Percentiles rank a stretch among this genome's conserved stretches.
Evolutionary conservation across 805 yeast genomes (phyloP).

Genomic region (Ogataea siamensis): DNA sequence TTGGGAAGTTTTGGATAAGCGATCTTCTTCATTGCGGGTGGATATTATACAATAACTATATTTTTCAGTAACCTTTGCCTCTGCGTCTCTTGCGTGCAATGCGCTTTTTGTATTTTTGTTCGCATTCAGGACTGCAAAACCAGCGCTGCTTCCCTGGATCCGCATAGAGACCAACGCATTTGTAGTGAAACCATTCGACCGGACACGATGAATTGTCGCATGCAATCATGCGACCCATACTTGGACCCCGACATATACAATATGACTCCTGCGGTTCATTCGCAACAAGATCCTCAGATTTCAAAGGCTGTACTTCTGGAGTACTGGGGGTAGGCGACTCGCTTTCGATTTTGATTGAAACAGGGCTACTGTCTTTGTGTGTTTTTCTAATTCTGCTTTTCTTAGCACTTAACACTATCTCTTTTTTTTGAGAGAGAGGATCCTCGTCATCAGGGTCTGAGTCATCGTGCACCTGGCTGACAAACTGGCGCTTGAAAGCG

Average conservation of each 20-base stretch:
- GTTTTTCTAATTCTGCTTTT: neutral
- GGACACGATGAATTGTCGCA: slow-evolving; percentile 90
- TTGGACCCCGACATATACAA: slow-evolving; percentile 53
- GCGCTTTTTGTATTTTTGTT: slow-evolving; percentile 14
- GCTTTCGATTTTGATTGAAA: neutral
- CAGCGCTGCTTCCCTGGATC: slow-evolving; percentile 80
- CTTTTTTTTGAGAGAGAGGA: slow-evolving; percentile 5
- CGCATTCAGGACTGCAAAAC: slow-evolving; percentile 84
- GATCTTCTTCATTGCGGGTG: neutral
- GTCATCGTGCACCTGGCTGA: slow-evolving; percentile 4
- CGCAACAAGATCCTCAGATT: too few relatives aligned
- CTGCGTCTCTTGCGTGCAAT: slow-evolving; percentile 20
- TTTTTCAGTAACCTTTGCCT: slow-evolving; percentile 16
- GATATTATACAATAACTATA: slow-evolving; percentile 5
- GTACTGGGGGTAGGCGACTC: neutral
- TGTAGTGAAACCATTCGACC: slow-evolving; percentile 95
- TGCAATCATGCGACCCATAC: slow-evolving; percentile 89
- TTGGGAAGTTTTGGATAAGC: slow-evolving; percentile 30
- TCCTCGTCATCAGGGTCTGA: slow-evolving; percentile 8
- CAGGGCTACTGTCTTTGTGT: slow-evolving; percentile 1
- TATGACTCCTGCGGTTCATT: slow-evolving; percentile 31
- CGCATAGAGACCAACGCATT: slow-evolving; percentile 83
- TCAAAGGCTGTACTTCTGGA: slow-evolving; percentile 8
- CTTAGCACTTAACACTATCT: neutral
- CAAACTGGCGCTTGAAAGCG: slow-evolving; percentile 24